Base-by-base conservation (phyloP, 2,329 filamentous ascomycete genomes). In the Verticillium dahliae region DNA sequence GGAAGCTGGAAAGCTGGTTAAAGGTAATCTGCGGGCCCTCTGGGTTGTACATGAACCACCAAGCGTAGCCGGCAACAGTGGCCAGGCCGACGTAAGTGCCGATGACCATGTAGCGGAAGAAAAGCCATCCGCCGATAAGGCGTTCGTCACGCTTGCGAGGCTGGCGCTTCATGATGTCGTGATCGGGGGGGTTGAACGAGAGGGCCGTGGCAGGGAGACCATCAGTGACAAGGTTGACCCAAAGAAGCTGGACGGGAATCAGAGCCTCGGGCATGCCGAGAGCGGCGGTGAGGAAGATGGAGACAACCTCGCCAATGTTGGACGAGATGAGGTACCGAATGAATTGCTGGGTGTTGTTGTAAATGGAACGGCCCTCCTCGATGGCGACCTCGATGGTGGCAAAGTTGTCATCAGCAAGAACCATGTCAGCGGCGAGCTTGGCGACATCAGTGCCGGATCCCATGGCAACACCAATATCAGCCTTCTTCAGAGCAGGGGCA, bases 281-380 rank as follows among this genome's bases (percentile, higher is more conserved):
- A 14, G 95, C 95, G 33, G 95, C 95, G 13, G 95, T 99, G 69
- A 99, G 78, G 84, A 99, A 99, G 76, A 99, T 99, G 10, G 95
- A 98, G 39, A 99, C 95, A 39, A 99, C 95, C 76, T 99, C 95
- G 70, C 95, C 96, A 67, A 99, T 99, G 80, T 99, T 99, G 66
- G 94, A 98, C 9, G 94, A 98, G 75, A 99, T 99, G 64, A 99
- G 85, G 75, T 99, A 99, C 58, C 96, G 91, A 78, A 99, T 99
- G 78, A 99, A 99, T 75, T 99, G 95, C 74, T 99, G 95, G 6
- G 95, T 99, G 83, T 99, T 99, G 88, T 95, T 98, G 85, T 97
- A 99, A 78, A 99, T 99, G 66, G 93, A 93, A 65, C 95, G 90
- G 60, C 95, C 95, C 78, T 99, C 95, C 75, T 99, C 95, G 66